Percentiles rank a stretch among this genome's conserved stretches.
Evolutionary conservation across 108 stramenopile genomes (phyloP).

Genomic region (Aureococcus anophagefferens): DNA sequence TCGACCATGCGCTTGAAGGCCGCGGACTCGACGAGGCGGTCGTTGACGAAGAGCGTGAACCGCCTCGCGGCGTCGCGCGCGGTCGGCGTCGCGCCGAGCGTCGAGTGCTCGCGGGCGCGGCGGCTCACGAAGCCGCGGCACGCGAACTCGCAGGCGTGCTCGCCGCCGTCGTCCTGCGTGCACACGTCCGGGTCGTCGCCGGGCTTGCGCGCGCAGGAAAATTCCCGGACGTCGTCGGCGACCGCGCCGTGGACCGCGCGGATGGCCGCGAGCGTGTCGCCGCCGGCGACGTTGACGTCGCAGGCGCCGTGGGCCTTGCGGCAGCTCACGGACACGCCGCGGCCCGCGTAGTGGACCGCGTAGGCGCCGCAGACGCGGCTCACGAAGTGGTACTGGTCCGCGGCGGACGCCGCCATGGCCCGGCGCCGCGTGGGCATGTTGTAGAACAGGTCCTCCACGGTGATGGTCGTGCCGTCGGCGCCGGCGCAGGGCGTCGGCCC

Average conservation of each 20-base stretch:
- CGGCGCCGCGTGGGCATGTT: conserved; percentile 76
- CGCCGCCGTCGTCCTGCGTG: neutral
- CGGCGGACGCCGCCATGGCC: conserved; percentile 48
- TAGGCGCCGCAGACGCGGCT: conserved; percentile 73
- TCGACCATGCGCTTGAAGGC: conserved; percentile 68
- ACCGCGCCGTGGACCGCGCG: conserved; percentile 3
- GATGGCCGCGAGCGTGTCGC: conserved; percentile 23
- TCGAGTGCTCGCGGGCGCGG: neutral
- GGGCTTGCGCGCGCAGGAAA: conserved; percentile 3
- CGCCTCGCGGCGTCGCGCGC: conserved; percentile 31
- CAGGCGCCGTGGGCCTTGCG: conserved; percentile 39
- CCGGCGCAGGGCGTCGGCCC: conserved; percentile 75
- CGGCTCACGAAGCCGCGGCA: neutral
- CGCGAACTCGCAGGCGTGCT: neutral
- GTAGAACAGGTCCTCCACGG: conserved; percentile 90
- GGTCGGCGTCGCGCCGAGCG: conserved; percentile 3
- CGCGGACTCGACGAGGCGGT: conserved; percentile 70
- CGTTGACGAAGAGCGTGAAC: conserved; percentile 87
- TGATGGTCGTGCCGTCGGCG: conserved; percentile 71
- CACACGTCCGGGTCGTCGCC: too few species aligned
- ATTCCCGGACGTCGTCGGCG: too few species aligned
- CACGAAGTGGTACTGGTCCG: conserved; percentile 76
- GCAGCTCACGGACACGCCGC: conserved; percentile 76
- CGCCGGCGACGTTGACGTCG: conserved; percentile 30
- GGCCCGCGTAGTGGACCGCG: conserved; percentile 68